Evolutionary conservation across 139 green algal species (phyloP), one percentile per base, ranked within the genome.

Genomic region (Ettlia oleoabundans): DNA sequence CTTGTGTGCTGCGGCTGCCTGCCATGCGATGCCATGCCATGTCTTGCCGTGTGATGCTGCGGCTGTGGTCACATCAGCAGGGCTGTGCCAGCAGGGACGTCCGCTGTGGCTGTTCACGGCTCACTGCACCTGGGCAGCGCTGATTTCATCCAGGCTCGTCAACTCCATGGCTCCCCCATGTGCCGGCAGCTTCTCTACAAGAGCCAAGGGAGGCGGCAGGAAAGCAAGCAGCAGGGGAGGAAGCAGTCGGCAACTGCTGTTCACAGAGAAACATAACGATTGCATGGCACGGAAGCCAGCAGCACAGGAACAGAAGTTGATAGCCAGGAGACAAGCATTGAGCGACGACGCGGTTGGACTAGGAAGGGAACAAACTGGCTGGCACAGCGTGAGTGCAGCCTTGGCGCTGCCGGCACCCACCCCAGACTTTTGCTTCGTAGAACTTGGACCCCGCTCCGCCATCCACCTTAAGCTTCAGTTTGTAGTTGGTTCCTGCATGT

Each of bases 401-500:
- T 15, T 15, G 47, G 13, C 10, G 47, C 47, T 10, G 30, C 68
- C 33, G 38, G 24, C 38, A 58, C 79, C 67, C 68, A 87, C 85
- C 82, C 82, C 84, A 90, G 0, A 91, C 82, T 18, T 67, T 69
- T 2, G 82, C 87, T 62, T 91, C 69, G 69, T 81, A 87, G 38
- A 64, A 84, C 37, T 80, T 68, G 8, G 55, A 43, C 13, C 76
- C 66, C 10, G 70, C 13, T 28, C 40, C 67, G 13, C 64, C 79
- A 10, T 79, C 71, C 19, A 81, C 76, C 37, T 87, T 78, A 26
- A 91, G n/a, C 2, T 83, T 69, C 24, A 91, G 82, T 22, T 79
- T 75, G 80, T 86, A 91, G 75, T 91, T 91, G 35, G 78, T 88
- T n/a, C 88, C 88, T 64, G 86, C 64, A 5, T 78, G 32, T 30